Percentiles rank a stretch among this genome's conserved stretches.
Conservation (phyloP, 169 alveolate genomes). For the Cryptosporidium tyzzeri region DNA sequence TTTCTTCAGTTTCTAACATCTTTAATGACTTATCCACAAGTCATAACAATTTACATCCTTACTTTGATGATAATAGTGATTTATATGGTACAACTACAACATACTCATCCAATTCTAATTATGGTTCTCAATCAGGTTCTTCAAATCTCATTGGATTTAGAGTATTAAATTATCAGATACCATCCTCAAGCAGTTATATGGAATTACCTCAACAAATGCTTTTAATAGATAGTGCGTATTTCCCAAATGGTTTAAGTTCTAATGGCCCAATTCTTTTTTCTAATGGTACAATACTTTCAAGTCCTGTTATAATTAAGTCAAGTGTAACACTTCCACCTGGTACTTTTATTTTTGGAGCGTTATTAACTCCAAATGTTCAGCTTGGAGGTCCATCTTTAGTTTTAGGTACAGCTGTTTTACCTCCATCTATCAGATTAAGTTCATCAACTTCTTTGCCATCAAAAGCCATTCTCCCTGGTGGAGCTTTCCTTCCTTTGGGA, state of each 20-base stretch:
- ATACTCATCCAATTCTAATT: not conserved
- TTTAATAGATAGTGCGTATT: slow-evolving; percentile 33
- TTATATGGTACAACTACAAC: not conserved
- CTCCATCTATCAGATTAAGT: slow-evolving; percentile 62
- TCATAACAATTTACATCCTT: slow-evolving; percentile 1
- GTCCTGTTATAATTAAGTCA: slow-evolving; percentile 41
- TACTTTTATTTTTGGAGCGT: slow-evolving; percentile 56
- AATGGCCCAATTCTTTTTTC: slow-evolving; percentile 69
- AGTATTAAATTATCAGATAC: slow-evolving; percentile 55
- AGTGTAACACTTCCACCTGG: slow-evolving; percentile 58
- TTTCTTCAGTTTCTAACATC: not conserved
- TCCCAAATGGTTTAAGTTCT: slow-evolving; percentile 58
- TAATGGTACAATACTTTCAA: slow-evolving; percentile 59
- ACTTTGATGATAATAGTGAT: slow-evolving; percentile 31
- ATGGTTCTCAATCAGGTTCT: not conserved
- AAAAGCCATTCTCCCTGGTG: slow-evolving; percentile 62
- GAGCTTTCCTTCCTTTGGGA: slow-evolving; percentile 71
- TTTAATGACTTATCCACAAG: not conserved
- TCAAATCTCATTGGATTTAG: slow-evolving; percentile 37
- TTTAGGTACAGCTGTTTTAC: slow-evolving; percentile 52
- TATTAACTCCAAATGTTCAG: slow-evolving; percentile 36
- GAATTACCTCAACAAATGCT: slow-evolving; percentile 73
- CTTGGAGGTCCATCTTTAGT: slow-evolving; percentile 42
- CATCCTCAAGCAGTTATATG: slow-evolving; percentile 44
- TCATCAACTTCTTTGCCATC: slow-evolving; percentile 74